Percentiles rank a stretch among this genome's conserved stretches.
phyloP scores from a whole-genome alignment of 495 filamentous ascomycete species.

The Xylaria longipes region DNA sequence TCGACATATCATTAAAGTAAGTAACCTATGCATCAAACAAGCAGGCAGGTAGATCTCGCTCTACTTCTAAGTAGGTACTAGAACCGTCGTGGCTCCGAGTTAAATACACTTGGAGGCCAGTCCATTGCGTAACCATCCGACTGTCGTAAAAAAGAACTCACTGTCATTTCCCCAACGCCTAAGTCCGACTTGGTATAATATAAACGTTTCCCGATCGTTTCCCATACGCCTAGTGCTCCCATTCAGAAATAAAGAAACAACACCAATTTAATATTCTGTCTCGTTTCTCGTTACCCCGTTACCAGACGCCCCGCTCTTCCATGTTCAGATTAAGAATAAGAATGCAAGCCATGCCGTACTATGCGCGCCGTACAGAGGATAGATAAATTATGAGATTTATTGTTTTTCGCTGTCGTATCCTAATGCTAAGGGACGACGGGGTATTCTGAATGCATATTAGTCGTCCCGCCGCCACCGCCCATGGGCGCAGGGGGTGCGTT shows the following conservation, averaged over 20 bases:
- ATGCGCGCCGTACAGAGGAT: neutral
- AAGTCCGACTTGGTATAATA: neutral
- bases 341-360: neutral
- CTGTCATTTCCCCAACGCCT: neutral
- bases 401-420: neutral
- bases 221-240: conserved; percentile 7
- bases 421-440: neutral
- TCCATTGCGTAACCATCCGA: neutral
- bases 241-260: neutral
- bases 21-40: neutral
- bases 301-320: neutral
- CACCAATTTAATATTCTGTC: neutral
- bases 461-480: neutral
- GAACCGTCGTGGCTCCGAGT: neutral
- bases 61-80: neutral
- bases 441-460: conserved; percentile 16
- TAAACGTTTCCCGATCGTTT: neutral
- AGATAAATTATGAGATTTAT: neutral
- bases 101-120: neutral
- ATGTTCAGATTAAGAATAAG: neutral
- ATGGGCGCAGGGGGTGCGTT: neutral
- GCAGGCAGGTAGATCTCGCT: neutral
- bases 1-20: neutral
- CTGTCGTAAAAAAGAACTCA: neutral
- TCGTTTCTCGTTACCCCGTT: neutral